phyloP scores from a whole-genome alignment of 106 monocot species.

The Vanilla planifolia region DNA sequence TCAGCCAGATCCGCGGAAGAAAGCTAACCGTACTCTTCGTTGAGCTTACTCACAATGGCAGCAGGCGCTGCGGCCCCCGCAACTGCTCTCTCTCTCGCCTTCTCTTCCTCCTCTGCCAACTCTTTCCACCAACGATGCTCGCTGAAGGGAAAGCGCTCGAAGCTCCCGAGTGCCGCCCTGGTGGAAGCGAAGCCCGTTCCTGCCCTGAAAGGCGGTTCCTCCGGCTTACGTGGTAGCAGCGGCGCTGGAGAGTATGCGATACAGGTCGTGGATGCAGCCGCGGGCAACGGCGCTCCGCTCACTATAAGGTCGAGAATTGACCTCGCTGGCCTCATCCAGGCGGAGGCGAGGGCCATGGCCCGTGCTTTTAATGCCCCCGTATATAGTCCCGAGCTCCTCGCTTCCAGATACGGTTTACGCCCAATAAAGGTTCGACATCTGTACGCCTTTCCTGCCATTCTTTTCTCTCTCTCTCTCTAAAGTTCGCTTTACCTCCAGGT shows the following conservation, averaged over 20 bases:
- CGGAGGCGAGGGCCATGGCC: constrained; percentile 72
- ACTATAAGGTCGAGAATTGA: constrained; percentile 12
- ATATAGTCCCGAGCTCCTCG: constrained; percentile 67
- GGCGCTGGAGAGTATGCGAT: neutral
- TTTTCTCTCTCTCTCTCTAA: neutral
- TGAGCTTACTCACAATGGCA: neutral
- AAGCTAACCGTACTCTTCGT: too few relatives aligned
- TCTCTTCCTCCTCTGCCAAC: neutral
- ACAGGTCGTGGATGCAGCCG: neutral
- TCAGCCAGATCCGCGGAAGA: too few relatives aligned
- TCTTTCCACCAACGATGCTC: neutral
- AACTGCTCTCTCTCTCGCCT: neutral
- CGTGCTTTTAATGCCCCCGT: constrained; percentile 55
- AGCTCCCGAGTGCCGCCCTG: constrained; percentile 15
- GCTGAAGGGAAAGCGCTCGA: neutral
- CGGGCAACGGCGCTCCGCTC: neutral
- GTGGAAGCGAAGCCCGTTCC: constrained; percentile 19
- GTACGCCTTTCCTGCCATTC: neutral
- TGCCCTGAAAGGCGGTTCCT: neutral
- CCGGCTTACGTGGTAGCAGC: neutral
- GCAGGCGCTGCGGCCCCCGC: neutral
- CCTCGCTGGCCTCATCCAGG: constrained; percentile 64
- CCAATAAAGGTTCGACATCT: constrained; percentile 55
- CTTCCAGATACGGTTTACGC: constrained; percentile 49
- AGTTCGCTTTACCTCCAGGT: constrained; percentile 24